Base-by-base conservation (phyloP, 768 basidiomycete genomes). In the Kwoniella dendrophila region DNA sequence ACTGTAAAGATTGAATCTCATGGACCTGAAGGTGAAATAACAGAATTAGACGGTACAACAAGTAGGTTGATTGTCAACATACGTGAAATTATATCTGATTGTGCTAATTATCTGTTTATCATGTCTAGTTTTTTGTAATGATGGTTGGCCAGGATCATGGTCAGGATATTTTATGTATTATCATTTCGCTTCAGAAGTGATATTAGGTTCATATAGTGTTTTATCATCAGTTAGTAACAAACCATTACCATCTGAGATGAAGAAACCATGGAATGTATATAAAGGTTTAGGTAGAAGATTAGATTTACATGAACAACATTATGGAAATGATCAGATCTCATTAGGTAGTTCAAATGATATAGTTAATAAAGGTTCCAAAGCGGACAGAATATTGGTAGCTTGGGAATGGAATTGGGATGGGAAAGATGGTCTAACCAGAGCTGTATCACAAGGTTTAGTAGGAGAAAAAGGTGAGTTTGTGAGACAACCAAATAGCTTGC, bases 141-240 rank as follows among this genome's bases (percentile, higher is more conserved):
- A 58, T 5, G 44, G 47, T 1, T 58, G 56, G 56, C 33, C 33
- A 47, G 29, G 43, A 26, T 44, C 44, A 33, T 58, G 56, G 56
- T 47, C 56, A 48, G 56, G 43, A 8, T 58, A 49, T 29, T 47
- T 45, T 12, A 45, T 26, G 56, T 58, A 58, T 33, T 58, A 58
- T 33, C 56, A 58, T 36, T 58, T 58, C 45, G 56, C 44, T 2
- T 45, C 56, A 16, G 56, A 58, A 45, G n/a, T 58, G 12, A 44
- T 58, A 2, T n/a, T 58, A n/a, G 56, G 56, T 3, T 34, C 41
- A 10, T 29, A 34, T 27, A 47, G 44, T 16, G 56, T 32, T 4
- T 41, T 58, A 22, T 58, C 56, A n/a, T 56, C 54, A 8, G 30
- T 43, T 3, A n/a, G n/a, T n/a, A 16, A 12, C 2, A 24, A 22